A percentile compares a stretch with the other conserved stretches of the same genome.
These are phyloP conservation scores for Dinochytrium kinnereticum DNA, from an alignment of 371 early-diverging fungal species.

Conservation along the genomic window DNA sequence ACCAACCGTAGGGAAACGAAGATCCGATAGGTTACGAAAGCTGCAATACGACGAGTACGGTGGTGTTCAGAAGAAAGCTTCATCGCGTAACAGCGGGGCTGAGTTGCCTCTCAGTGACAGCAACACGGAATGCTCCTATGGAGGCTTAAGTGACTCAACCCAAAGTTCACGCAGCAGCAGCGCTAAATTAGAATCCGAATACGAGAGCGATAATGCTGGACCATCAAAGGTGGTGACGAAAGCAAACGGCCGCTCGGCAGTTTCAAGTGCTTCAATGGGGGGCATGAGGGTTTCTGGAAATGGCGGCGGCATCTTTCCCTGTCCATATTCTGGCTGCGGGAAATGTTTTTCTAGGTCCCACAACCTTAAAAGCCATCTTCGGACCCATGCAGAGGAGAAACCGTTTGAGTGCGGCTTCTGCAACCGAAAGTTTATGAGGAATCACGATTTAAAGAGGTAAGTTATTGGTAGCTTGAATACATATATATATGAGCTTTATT, in stretches of 20 bases:
- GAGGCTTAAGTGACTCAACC: no score
- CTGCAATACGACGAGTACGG: not conserved
- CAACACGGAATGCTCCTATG: no score
- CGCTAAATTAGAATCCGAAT: no score
- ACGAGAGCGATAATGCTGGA: no score
- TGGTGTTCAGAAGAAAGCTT: no score
- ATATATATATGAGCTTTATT: no score
- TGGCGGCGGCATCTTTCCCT: conserved; percentile 23
- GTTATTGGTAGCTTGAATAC: not conserved
- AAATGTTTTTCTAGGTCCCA: conserved; percentile 50
- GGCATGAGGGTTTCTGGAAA: conserved; percentile 9
- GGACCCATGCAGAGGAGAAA: conserved; percentile 47
- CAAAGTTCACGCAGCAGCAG: no score
- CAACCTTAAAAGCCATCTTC: conserved; percentile 54
- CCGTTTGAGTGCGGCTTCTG: conserved; percentile 59
- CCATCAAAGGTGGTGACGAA: no score
- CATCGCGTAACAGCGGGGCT: no score
- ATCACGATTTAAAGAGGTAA: conserved; percentile 65
- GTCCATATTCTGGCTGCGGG: conserved; percentile 45
- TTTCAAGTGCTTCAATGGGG: not conserved
- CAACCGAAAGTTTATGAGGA: conserved; percentile 66
- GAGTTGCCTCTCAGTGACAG: no score
- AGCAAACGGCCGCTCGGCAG: no score
- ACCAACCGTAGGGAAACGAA: not conserved
- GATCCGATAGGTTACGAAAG: not conserved